Conservation (phyloP, 1,284 basidiomycete species). For the Boletus mariae region DNA sequence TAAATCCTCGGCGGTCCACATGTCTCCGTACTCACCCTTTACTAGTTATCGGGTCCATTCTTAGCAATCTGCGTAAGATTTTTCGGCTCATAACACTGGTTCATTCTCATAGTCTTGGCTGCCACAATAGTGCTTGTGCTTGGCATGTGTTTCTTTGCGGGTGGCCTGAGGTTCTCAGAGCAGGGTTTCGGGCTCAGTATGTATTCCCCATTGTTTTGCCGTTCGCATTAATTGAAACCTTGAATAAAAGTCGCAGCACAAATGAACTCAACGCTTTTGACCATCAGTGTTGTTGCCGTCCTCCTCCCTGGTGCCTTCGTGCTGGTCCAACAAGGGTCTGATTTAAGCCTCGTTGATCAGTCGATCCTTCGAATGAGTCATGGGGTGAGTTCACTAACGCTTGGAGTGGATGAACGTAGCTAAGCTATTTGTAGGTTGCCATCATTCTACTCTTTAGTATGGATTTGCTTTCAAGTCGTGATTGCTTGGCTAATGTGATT, state of each 20-base stretch:
- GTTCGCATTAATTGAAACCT: slow-evolving; percentile 4
- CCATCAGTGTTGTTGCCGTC: slow-evolving; percentile 76
- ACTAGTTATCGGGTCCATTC: slow-evolving; percentile 73
- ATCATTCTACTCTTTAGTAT: slow-evolving; percentile 77
- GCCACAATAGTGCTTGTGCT: slow-evolving; percentile 54
- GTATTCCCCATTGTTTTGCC: slow-evolving; percentile 21
- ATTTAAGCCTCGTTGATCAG: slow-evolving; percentile 30
- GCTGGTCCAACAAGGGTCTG: slow-evolving; percentile 32
- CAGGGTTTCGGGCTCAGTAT: slow-evolving; percentile 70
- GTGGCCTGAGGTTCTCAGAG: slow-evolving; percentile 71
- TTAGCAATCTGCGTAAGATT: slow-evolving; percentile 70
- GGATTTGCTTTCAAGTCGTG: slow-evolving; percentile 23
- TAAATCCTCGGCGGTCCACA: slow-evolving; percentile 24
- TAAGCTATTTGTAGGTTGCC: slow-evolving; percentile 49
- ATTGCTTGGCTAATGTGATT: slow-evolving; percentile 3
- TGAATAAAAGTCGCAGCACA: slow-evolving; percentile 62
- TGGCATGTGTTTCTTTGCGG: slow-evolving; percentile 80
- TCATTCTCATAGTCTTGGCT: not conserved
- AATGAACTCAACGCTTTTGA: slow-evolving; percentile 76
- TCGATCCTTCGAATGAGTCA: slow-evolving; percentile 74
- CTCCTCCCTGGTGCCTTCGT: slow-evolving; percentile 73
- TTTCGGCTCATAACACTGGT: not conserved
- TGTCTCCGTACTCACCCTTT: slow-evolving; percentile 18
- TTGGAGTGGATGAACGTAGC: not conserved
- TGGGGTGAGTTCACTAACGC: slow-evolving; percentile 52